Base-by-base conservation (phyloP, 2,329 filamentous ascomycete genomes). In the Ophiobolus disseminans region DNA sequence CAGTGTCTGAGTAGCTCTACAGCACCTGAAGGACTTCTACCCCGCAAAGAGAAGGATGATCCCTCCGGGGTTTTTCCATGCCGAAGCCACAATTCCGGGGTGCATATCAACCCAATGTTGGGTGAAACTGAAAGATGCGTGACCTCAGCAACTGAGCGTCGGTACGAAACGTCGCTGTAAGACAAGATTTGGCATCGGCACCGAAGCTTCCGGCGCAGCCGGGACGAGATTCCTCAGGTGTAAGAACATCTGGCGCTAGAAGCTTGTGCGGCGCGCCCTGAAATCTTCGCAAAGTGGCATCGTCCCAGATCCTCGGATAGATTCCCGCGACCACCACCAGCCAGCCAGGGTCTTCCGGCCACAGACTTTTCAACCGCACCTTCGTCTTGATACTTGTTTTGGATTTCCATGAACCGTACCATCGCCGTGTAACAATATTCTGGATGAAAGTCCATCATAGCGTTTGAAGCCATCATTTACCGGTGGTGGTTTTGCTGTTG, bases 151-250 rank as follows among this genome's bases (percentile, higher is more conserved):
- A 22, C 56, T 23, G 23, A 39, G 31, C 53, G 54, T 48, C 57
- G 52, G 47, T 48, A 45, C 31, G 36, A 32, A 25, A 23, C 38
- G 14, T 13, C 30, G n/a, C n/a, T 14, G 9, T 28, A 50, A 39
- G 22, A 44, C 38, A 53, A 34, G 38, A 52, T 28, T 21, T 50
- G 38, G 48, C 37, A 34, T 25, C 16, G 21, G 38, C 40, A 23
- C 50, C 50, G 48, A 62, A 56, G 45, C 50, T 62, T 58, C 51
- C 69, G 69, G 69, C 62, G 57, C 48, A 62, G 55, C 60, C 69
- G 69, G 69, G 68, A 70, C 63, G 68, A 55, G 56, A 55, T 66
- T 55, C 69, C 68, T 50, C 40, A 35, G 44, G 51, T 49, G 41
- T 39, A 42, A 55, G 61, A 55, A 55, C 58, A 46, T 60, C 52